A percentile compares a stretch with the other conserved stretches of the same genome.
Conservation (phyloP, 2,329 filamentous ascomycete species). For the Sporothrix sp. region DNA sequence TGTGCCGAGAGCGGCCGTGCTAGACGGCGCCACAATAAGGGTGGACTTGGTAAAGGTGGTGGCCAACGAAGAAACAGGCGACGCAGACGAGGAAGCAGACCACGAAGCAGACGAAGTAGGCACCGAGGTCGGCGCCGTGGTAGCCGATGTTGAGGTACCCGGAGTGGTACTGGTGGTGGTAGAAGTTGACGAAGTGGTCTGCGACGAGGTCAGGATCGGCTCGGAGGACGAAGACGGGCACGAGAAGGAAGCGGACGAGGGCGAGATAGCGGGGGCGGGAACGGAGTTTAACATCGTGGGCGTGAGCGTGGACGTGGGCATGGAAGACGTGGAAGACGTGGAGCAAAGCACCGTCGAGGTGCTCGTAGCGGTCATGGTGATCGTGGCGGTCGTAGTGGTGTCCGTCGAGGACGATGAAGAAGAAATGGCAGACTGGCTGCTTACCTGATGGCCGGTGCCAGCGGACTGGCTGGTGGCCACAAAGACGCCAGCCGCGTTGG, state of each 20-base stretch:
- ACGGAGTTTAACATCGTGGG: background rate
- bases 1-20: background rate
- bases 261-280: background rate
- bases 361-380: background rate
- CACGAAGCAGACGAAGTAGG: background rate
- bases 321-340: background rate
- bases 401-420: background rate
- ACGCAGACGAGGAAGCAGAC: background rate
- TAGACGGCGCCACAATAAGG: background rate
- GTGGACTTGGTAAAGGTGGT: background rate
- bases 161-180: background rate
- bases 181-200: background rate
- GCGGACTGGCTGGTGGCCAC: constrained; percentile 10
- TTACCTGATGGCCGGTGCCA: constrained; percentile 8
- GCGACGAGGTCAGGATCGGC: constrained; percentile 2
- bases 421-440: constrained; percentile 8
- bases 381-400: constrained; percentile 6
- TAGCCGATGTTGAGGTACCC: background rate
- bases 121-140: background rate
- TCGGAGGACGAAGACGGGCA: background rate
- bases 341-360: constrained; percentile 6
- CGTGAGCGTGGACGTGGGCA: background rate
- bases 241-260: background rate
- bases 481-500: constrained; percentile 12
- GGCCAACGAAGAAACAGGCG: background rate